A percentile compares a stretch with the other conserved stretches of the same genome.
phyloP scores from a whole-genome alignment of 768 basidiomycete species.

The Dictyophora rubrovolvata region DNA sequence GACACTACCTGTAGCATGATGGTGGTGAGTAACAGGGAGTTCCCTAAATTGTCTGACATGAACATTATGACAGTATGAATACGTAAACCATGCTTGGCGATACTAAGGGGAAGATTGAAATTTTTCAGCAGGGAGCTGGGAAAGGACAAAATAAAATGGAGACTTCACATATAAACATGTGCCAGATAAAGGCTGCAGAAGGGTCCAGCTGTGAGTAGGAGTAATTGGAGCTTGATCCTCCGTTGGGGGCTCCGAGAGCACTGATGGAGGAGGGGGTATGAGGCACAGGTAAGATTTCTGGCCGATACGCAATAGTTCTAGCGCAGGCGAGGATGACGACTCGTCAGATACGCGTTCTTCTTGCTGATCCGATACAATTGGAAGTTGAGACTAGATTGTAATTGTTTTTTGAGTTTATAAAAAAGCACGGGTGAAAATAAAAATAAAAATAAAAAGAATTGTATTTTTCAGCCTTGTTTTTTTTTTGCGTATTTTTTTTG shows the following conservation, averaged over 20 bases:
- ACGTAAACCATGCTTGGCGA: conserved; percentile 93
- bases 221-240: conserved; percentile 49
- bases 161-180: conserved; percentile 73
- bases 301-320: conserved; percentile 70
- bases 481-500: not conserved
- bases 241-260: conserved; percentile 29
- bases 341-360: not conserved
- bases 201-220: conserved; percentile 71
- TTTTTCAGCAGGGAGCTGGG: not conserved
- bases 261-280: conserved; percentile 47
- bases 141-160: conserved; percentile 23
- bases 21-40: conserved; percentile 50
- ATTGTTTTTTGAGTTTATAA: not conserved
- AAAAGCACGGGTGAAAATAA: not conserved
- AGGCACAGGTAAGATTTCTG: conserved; percentile 68
- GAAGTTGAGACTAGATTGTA: not conserved
- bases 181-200: conserved; percentile 69
- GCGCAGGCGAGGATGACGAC: conserved; percentile 19
- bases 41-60: conserved; percentile 97
- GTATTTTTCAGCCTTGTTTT: not conserved
- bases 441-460: not conserved
- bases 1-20: conserved; percentile 53
- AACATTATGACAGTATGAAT: conserved; percentile 90
- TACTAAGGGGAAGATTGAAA: conserved; percentile 34
- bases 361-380: conserved; percentile 2